A percentile compares a stretch with the other conserved stretches of the same genome.
Evolutionary conservation across 2,329 filamentous ascomycete species (phyloP).

Genomic region (Pseudogymnoascus sp.): DNA sequence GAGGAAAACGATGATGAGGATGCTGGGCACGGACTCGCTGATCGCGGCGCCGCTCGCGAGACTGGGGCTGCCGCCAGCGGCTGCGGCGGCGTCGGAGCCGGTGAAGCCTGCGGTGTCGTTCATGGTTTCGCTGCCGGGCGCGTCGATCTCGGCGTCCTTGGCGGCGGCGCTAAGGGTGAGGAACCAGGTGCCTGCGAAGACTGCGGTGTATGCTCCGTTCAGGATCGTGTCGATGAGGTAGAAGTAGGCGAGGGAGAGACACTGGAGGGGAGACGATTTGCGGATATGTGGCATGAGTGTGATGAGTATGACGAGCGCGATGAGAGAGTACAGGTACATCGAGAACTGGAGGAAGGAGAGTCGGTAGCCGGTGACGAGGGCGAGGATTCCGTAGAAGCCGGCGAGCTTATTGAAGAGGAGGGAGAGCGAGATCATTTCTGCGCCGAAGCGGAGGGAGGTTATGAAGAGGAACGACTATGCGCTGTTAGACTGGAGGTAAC

Average conservation of each 20-base stretch:
- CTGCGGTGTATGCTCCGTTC: conserved; percentile 74
- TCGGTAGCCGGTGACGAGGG: conserved; percentile 78
- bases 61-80: conserved; percentile 36
- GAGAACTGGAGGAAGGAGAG: conserved; percentile 78
- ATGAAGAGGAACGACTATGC: conserved; percentile 73
- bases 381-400: conserved; percentile 83
- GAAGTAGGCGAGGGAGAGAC: conserved; percentile 74
- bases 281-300: conserved; percentile 76
- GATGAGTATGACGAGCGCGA: conserved; percentile 60
- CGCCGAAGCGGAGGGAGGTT: conserved; percentile 79
- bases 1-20: conserved; percentile 67
- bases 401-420: conserved; percentile 89
- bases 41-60: conserved; percentile 61
- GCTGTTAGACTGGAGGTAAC: neutral
- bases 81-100: conserved; percentile 36
- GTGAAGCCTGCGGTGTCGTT: conserved; percentile 61
- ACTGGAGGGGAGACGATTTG: conserved; percentile 70
- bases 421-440: conserved; percentile 75
- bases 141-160: conserved; percentile 36
- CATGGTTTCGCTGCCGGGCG: conserved; percentile 38
- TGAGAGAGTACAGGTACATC: conserved; percentile 84
- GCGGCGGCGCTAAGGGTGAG: conserved; percentile 49
- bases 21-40: conserved; percentile 65
- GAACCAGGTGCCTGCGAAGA: conserved; percentile 84
- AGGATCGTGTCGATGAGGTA: conserved; percentile 77